Base-by-base conservation (phyloP, 805 yeast genomes). In the Kodamaea hsintzibuensis region DNA sequence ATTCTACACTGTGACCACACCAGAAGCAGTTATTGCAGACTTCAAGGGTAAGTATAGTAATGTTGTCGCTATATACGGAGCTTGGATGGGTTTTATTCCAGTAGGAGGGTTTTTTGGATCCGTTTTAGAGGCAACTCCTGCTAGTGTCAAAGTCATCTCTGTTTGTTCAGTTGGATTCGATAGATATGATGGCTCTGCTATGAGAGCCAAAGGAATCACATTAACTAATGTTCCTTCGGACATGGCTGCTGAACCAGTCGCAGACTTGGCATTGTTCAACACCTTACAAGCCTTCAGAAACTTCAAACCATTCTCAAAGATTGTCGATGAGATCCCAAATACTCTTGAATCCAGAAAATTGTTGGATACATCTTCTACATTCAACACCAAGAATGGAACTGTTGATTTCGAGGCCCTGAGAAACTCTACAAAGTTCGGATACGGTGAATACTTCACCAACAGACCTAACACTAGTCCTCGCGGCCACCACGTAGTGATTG, bases 211-310 rank as follows among this genome's bases (percentile, higher is more conserved):
- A 43, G 79, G 78, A 12, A 81, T 89, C 25, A 62, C 71, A 7
- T 73, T 89, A 55, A 82, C 88, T 55, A 86, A 89, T 62, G 84
- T 84, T 19, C 78, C 80, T 1, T 64, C 76, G 19, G 63, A 52
- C 81, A 89, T 65, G 71, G 83, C 87, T 0, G 82, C 88, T 1
- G 82, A 76, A 42, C 86, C 88, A 13, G 96, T 89, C 25, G 88
- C 92, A 2, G 96, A 89, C 57, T 70, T 85, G 54, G 93, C 86
- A 2, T 69, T 87, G 45, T 79, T 72, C 62, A 76, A 85, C 58
- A 72, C 88, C 0, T 65, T 88, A 54, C 77, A 83, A 39, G 78
- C 83, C 18, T 86, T 85, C 71, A 76, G 95, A 58, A 77, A 78
- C 66, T 82, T 82, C 55, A 66, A 77, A 0, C 57, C 57, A 45